A percentile compares a stretch with the other conserved stretches of the same genome.
These are phyloP conservation scores for Rhodotorula sp. DNA, from an alignment of 1,284 basidiomycete genomes.

Conservation along the genomic window DNA sequence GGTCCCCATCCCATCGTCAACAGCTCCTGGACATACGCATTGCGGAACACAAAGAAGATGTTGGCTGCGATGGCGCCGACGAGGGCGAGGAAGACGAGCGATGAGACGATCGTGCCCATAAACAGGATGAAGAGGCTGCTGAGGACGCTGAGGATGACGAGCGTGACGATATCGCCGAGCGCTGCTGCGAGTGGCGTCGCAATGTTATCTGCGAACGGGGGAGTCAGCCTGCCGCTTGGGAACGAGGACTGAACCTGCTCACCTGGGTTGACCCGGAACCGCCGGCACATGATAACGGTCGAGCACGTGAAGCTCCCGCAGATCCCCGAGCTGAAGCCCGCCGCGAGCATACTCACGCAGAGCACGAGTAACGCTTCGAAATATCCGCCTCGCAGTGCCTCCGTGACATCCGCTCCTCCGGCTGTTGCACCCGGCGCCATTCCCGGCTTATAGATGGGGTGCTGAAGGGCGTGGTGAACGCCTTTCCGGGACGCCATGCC, in stretches of 20 bases:
- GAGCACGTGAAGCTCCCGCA: slow-evolving; percentile 91
- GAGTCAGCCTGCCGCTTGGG: too few relatives aligned
- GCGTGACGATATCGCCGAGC: slow-evolving; percentile 86
- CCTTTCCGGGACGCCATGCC: slow-evolving; percentile 38
- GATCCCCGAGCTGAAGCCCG: slow-evolving; percentile 72
- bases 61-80: slow-evolving; percentile 60
- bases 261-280: slow-evolving; percentile 79
- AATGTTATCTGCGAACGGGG: slow-evolving; percentile 71
- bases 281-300: slow-evolving; percentile 75
- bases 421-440: background rate
- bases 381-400: slow-evolving; percentile 49
- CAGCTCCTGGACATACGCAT: slow-evolving; percentile 66
- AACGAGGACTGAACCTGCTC: slow-evolving; percentile 37
- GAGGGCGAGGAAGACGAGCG: slow-evolving; percentile 63
- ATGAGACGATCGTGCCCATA: slow-evolving; percentile 50
- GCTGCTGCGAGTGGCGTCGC: slow-evolving; percentile 89
- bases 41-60: slow-evolving; percentile 59
- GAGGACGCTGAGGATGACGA: slow-evolving; percentile 50
- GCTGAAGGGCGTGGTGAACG: slow-evolving; percentile 47
- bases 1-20: slow-evolving; percentile 85
- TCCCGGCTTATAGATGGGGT: slow-evolving; percentile 35
- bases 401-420: slow-evolving; percentile 18
- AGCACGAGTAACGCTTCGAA: slow-evolving; percentile 74
- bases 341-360: slow-evolving; percentile 82
- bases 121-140: slow-evolving; percentile 48